Conservation (phyloP, 2,329 filamentous ascomycete genomes). For the Fusarium hostae region DNA sequence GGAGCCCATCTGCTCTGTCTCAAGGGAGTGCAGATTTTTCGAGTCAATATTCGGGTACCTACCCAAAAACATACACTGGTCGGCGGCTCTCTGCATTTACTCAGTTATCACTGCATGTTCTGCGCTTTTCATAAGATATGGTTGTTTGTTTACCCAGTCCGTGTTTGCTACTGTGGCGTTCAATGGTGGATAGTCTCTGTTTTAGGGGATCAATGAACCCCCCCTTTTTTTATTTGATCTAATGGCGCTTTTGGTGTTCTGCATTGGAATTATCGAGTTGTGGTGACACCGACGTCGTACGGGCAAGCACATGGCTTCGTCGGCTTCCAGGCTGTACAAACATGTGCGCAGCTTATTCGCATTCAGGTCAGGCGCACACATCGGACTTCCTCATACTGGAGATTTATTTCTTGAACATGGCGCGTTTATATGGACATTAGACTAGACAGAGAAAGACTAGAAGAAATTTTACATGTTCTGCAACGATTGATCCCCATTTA, state of each 20-base stretch:
- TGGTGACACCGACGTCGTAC: constrained; percentile 23
- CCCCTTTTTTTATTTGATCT: background rate
- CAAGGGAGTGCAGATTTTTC: background rate
- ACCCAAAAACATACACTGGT: constrained; percentile 25
- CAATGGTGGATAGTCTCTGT: constrained; percentile 1
- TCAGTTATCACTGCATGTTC: constrained; percentile 11
- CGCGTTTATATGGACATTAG: constrained; percentile 34
- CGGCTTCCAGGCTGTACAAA: constrained; percentile 10
- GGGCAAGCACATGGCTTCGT: constrained; percentile 19
- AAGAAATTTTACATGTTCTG: constrained; percentile 12
- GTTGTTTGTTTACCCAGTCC: background rate
- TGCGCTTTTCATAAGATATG: background rate
- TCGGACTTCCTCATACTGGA: constrained; percentile 21
- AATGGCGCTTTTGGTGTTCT: constrained; percentile 21
- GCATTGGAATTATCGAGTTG: background rate
- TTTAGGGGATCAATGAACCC: background rate
- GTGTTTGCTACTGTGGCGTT: constrained; percentile 16
- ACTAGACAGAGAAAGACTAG: constrained; percentile 36
- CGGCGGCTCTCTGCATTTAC: constrained; percentile 29
- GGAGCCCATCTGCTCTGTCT: background rate
- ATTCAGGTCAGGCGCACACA: constrained; percentile 31
- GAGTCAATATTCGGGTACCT: constrained; percentile 3
- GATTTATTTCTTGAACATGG: constrained; percentile 31
- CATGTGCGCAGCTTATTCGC: constrained; percentile 22
- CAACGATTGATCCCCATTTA: background rate